These are phyloP conservation scores for Vachellia pachyceras DNA, from an alignment of 306 rosid genomes.

Conservation along the genomic window DNA sequence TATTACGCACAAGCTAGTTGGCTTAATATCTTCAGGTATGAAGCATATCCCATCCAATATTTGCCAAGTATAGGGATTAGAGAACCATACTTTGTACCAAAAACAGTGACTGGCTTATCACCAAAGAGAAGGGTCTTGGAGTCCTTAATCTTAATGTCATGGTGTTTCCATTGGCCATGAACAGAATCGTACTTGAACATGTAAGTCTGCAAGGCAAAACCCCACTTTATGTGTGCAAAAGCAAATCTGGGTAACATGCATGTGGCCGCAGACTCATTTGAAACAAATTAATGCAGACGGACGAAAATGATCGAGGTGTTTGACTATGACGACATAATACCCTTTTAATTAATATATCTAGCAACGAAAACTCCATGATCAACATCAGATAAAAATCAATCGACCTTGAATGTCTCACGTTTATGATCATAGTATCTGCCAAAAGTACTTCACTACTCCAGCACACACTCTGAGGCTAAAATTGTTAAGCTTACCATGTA, in stretches of 20 bases:
- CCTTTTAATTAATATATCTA: not conserved
- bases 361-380: not conserved
- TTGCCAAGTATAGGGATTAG: not conserved
- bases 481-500: slow-evolving; percentile 51
- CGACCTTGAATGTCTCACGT: slow-evolving; percentile 1
- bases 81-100: slow-evolving; percentile 45
- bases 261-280: not conserved
- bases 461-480: not conserved
- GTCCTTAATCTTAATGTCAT: slow-evolving; percentile 51
- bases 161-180: slow-evolving; percentile 52
- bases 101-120: slow-evolving; percentile 42
- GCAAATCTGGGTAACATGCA: not conserved
- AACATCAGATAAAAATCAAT: not conserved
- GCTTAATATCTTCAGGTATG: not conserved
- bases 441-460: not conserved
- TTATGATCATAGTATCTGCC: not conserved
- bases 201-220: slow-evolving; percentile 45
- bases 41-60: not conserved
- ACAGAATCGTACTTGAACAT: slow-evolving; percentile 63
- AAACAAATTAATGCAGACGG: not conserved
- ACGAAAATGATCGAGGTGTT: not conserved
- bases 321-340: not conserved
- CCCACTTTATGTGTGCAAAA: not conserved
- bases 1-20: not conserved
- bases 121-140: slow-evolving; percentile 58